Evolutionary conservation across 306 rosid species (phyloP).

Genomic region (Castanopsis chinensis): DNA sequence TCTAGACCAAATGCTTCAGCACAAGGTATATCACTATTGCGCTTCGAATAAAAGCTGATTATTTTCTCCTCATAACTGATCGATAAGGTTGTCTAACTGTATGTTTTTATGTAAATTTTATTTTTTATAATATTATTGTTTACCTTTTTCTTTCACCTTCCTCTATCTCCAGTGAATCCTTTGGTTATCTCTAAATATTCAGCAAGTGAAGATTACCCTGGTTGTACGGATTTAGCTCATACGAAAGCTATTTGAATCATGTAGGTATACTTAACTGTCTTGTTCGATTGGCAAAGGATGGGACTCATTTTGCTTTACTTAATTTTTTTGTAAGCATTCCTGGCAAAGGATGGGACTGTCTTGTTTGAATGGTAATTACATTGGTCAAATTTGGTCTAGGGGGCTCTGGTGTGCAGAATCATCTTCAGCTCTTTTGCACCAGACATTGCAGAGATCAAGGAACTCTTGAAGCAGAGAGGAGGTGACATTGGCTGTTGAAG

Average conservation of each 20-base stretch:
- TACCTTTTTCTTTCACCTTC: conserved; percentile 22
- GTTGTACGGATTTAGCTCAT: conserved; percentile 73
- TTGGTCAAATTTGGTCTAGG: too few species aligned
- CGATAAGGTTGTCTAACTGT: conserved; percentile 15
- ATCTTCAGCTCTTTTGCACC: too few species aligned
- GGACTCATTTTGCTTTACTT: conserved; percentile 54
- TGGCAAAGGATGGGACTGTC: too few species aligned
- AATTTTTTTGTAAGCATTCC: too few species aligned
- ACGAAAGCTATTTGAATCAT: conserved; percentile 61
- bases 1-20: conserved; percentile 39
- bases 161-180: conserved; percentile 46
- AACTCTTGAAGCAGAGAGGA: too few species aligned
- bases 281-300: conserved; percentile 82
- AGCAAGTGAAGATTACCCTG: conserved; percentile 87
- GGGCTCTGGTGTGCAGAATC: too few species aligned
- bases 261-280: conserved; percentile 87
- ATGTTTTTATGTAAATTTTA: conserved; percentile 1
- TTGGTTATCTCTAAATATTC: conserved; percentile 81
- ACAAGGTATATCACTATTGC: background rate
- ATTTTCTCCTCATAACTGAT: conserved; percentile 12
- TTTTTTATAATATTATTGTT: conserved; percentile 16
- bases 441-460: too few species aligned
- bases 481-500: too few species aligned
- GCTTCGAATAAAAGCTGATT: background rate
- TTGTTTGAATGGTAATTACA: too few species aligned